Percentiles rank a stretch among this genome's conserved stretches.
These are phyloP conservation scores for Tremella fuciformis DNA, from an alignment of 768 basidiomycete species.

Conservation along the genomic window DNA sequence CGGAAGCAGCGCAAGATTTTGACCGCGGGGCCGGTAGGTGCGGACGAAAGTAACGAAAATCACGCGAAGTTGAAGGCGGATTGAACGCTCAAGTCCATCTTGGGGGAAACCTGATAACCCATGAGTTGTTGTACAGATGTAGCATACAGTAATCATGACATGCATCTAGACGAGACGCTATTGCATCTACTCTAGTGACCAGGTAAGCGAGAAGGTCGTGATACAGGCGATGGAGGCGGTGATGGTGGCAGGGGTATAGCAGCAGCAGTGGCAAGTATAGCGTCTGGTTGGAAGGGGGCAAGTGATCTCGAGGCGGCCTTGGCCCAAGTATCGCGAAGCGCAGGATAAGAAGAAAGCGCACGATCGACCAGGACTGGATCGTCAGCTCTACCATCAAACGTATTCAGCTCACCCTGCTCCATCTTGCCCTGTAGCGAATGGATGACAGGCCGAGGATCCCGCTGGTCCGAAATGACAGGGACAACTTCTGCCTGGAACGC, in stretches of 20 bases:
- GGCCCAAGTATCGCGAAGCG: constrained; percentile 23
- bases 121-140: too few species aligned
- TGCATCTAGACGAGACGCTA: too few species aligned
- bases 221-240: constrained; percentile 12
- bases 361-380: constrained; percentile 33
- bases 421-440: constrained; percentile 17
- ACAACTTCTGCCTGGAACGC: constrained; percentile 12
- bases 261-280: constrained; percentile 19
- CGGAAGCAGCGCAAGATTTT: not conserved
- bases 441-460: constrained; percentile 1
- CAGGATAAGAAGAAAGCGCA: constrained; percentile 31
- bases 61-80: too few species aligned
- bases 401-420: constrained; percentile 12
- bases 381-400: constrained; percentile 7
- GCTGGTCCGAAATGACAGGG: constrained; percentile 10
- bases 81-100: too few species aligned
- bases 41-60: too few species aligned
- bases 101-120: too few species aligned
- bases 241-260: constrained; percentile 35
- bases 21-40: too few species aligned
- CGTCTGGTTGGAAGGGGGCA: not conserved
- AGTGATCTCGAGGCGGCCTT: constrained; percentile 9
- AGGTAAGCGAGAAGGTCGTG: not conserved
- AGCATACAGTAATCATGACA: too few species aligned
- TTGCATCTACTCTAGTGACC: not conserved